phyloP scores from a whole-genome alignment of 179 eudicot genomes.

The Heliamphora pulchella region DNA sequence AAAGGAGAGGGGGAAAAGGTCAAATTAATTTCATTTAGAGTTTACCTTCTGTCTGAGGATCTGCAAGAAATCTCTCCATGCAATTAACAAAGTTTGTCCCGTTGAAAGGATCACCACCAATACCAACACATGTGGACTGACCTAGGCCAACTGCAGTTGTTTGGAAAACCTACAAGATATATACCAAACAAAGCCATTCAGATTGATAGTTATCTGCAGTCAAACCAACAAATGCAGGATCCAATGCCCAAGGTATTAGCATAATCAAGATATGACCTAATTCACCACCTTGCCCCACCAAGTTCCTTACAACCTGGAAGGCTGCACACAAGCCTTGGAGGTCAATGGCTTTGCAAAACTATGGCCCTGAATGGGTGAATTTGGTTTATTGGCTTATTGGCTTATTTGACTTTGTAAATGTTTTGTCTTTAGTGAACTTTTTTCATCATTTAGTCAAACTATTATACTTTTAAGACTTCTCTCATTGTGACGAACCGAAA shows the following conservation, averaged over 20 bases:
- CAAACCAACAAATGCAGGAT: background rate
- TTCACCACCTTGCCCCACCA: background rate
- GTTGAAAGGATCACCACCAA: slow-evolving; percentile 99
- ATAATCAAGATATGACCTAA: background rate
- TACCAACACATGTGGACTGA: slow-evolving; percentile 96
- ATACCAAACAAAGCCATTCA: slow-evolving; percentile 11
- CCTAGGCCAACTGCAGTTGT: slow-evolving; percentile 96
- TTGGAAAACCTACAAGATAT: slow-evolving; percentile 72
- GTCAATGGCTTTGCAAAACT: background rate
- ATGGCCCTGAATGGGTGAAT: too few relatives aligned
- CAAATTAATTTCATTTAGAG: background rate
- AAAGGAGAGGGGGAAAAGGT: background rate
- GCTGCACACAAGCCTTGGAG: background rate
- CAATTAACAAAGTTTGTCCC: slow-evolving; percentile 99
- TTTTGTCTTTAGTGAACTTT: too few relatives aligned
- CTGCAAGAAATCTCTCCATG: slow-evolving; percentile 77
- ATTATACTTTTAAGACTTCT: too few relatives aligned
- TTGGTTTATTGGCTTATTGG: too few relatives aligned
- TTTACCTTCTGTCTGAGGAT: slow-evolving; percentile 97
- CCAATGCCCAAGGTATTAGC: background rate
- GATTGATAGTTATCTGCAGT: background rate
- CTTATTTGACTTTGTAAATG: too few relatives aligned
- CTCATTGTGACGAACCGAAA: too few relatives aligned
- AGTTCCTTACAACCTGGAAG: background rate
- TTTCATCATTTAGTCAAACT: too few relatives aligned